phyloP scores from a whole-genome alignment of 2,329 filamentous ascomycete species.

The Aspergillus jensenii region DNA sequence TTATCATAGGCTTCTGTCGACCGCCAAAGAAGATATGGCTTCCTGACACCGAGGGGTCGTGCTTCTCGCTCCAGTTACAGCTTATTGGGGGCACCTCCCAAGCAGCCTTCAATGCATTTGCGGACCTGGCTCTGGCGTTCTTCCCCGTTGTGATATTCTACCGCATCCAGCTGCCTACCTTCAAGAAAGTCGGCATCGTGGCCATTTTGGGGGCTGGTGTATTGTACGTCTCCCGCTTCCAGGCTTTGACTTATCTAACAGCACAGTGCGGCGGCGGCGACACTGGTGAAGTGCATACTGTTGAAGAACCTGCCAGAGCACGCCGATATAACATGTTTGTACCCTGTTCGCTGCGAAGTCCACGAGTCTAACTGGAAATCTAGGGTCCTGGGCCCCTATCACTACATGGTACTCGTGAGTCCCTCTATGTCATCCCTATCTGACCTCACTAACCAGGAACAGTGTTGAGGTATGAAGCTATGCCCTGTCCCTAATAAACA shows the following conservation, averaged over 20 bases:
- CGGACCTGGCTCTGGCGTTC: slow-evolving; percentile 13
- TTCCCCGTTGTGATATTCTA: slow-evolving; percentile 14
- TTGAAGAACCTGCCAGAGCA: slow-evolving; percentile 14
- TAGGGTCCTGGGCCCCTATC: slow-evolving; percentile 17
- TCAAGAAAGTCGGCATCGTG: slow-evolving; percentile 15
- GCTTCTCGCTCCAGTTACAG: slow-evolving; percentile 14
- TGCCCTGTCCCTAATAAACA: no score
- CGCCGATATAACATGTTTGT: slow-evolving; percentile 15
- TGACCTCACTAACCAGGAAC: not conserved
- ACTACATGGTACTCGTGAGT: slow-evolving; percentile 14
- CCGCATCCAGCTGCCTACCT: slow-evolving; percentile 4
- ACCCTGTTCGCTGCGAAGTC: no score
- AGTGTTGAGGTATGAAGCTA: not conserved
- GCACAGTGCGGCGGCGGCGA: slow-evolving; percentile 7
- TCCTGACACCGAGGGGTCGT: slow-evolving; percentile 10
- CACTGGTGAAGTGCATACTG: slow-evolving; percentile 10
- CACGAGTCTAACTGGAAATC: not conserved
- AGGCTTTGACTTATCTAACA: not conserved
- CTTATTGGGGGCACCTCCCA: slow-evolving; percentile 12
- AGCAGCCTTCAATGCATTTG: slow-evolving; percentile 16
- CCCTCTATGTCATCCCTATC: no score
- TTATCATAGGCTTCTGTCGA: slow-evolving; percentile 14
- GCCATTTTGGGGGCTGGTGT: slow-evolving; percentile 13
- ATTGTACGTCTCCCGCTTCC: not conserved
- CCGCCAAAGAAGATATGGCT: slow-evolving; percentile 15